A percentile compares a stretch with the other conserved stretches of the same genome.
These are phyloP conservation scores for Apophysomyces sp. DNA, from an alignment of 371 early-diverging fungal genomes.

Conservation along the genomic window DNA sequence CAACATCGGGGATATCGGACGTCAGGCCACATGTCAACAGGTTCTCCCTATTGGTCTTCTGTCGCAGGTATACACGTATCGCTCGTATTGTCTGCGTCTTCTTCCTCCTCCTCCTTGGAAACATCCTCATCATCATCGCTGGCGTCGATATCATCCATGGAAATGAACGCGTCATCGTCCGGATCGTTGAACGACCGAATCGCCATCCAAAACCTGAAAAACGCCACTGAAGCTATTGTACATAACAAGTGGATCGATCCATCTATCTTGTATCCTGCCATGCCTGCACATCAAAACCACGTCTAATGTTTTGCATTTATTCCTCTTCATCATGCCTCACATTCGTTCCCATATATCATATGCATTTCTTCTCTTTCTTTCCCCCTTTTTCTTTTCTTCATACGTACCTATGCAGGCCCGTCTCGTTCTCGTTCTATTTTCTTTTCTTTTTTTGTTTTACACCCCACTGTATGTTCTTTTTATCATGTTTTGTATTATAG, in stretches of 20 bases:
- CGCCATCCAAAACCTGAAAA: not conserved
- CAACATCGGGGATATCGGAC: not conserved
- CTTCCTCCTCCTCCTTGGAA: slow-evolving; percentile 11
- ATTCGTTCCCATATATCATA: slow-evolving; percentile 1
- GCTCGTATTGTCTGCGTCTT: slow-evolving; percentile 1
- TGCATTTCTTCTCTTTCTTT: not conserved
- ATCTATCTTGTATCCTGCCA: not conserved
- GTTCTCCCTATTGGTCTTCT: not conserved
- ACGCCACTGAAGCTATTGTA: not conserved
- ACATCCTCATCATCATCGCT: slow-evolving; percentile 5
- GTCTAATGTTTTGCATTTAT: not conserved
- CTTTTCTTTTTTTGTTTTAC: not conserved
- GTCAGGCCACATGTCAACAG: not conserved
- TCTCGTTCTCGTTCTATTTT: too few relatives aligned
- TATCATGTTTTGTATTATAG: not conserved
- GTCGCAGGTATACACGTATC: not conserved
- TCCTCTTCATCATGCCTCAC: not conserved
- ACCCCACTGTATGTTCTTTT: not conserved
- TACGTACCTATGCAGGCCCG: not conserved
- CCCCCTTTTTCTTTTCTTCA: not conserved
- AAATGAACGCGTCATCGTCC: not conserved
- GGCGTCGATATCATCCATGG: not conserved
- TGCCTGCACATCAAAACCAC: not conserved
- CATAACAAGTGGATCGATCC: not conserved
- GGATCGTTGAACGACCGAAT: not conserved